A percentile compares a stretch with the other conserved stretches of the same genome.
These are phyloP conservation scores for Plantago major DNA, from an alignment of 257 asterid genomes.

Conservation along the genomic window DNA sequence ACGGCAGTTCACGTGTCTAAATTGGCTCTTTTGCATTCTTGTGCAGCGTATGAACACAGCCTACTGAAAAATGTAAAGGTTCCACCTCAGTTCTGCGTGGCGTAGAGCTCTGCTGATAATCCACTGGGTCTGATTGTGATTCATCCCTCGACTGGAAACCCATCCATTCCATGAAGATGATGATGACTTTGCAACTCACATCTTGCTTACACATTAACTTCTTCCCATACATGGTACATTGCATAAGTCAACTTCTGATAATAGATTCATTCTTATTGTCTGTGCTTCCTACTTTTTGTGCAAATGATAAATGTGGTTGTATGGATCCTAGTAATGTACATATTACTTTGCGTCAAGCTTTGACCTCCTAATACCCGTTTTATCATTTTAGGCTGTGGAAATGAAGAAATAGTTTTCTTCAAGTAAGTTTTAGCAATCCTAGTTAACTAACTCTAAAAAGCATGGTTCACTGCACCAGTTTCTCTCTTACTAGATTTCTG, in stretches of 20 bases:
- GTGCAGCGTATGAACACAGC: neutral
- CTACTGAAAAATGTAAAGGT: slow-evolving; percentile 9
- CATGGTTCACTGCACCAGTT: too few species aligned
- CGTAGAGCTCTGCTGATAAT: slow-evolving; percentile 5
- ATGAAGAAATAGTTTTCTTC: too few species aligned
- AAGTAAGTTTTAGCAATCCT: too few species aligned
- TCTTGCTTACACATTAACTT: neutral
- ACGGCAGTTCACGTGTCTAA: slow-evolving; percentile 8
- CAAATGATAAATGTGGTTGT: too few species aligned
- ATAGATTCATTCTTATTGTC: slow-evolving; percentile 5
- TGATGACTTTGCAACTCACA: slow-evolving; percentile 3
- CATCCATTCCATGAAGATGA: neutral
- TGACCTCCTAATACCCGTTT: too few species aligned
- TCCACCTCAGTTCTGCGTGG: slow-evolving; percentile 19
- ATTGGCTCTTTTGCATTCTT: slow-evolving; percentile 14
- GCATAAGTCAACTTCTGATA: neutral
- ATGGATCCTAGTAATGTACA: too few species aligned
- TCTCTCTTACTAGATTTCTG: too few species aligned
- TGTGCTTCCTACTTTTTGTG: slow-evolving; percentile 1
- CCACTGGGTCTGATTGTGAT: neutral
- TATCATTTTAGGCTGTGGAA: too few species aligned
- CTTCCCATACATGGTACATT: too few species aligned
- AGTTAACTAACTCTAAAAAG: too few species aligned
- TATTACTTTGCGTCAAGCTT: too few species aligned
- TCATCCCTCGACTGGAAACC: neutral